phyloP scores from a whole-genome alignment of 139 green algal genomes.

The Gonium pectorale region DNA sequence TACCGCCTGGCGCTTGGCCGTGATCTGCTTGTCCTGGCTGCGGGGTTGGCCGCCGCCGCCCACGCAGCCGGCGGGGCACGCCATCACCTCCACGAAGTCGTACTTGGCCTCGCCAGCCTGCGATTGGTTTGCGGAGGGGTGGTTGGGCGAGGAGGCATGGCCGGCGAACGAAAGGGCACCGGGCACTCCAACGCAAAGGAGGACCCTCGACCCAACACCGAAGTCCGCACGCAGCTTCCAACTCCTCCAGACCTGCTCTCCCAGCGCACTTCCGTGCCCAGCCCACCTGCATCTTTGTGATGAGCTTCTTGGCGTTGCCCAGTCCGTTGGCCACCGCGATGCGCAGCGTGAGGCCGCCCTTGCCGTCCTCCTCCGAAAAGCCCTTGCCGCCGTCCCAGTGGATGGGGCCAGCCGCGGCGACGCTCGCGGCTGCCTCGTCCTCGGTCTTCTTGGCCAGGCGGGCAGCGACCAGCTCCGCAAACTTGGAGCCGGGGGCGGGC shows the following conservation, averaged over 20 bases:
- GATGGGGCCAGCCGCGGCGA: slow-evolving; percentile 27
- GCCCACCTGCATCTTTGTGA: slow-evolving; percentile 56
- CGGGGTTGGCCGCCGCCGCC: slow-evolving; percentile 78
- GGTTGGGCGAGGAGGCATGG: not conserved
- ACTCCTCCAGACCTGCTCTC: too few species aligned
- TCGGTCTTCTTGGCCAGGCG: not conserved
- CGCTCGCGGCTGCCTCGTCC: not conserved
- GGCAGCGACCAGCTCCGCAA: slow-evolving; percentile 7
- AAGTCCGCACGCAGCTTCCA: too few species aligned
- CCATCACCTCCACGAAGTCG: slow-evolving; percentile 79
- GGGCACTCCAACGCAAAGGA: too few species aligned
- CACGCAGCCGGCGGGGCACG: slow-evolving; percentile 74
- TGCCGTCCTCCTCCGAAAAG: not conserved
- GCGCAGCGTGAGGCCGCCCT: slow-evolving; percentile 48
- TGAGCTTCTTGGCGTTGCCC: slow-evolving; percentile 81
- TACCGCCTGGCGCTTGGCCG: slow-evolving; percentile 68
- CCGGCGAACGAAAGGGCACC: too few species aligned
- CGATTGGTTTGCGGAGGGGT: not conserved
- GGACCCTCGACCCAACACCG: too few species aligned
- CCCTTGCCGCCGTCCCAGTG: slow-evolving; percentile 8
- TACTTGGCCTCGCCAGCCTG: slow-evolving; percentile 52
- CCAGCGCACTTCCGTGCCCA: too few species aligned
- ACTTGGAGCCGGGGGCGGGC: slow-evolving; percentile 16
- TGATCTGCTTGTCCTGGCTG: slow-evolving; percentile 64
- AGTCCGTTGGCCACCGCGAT: slow-evolving; percentile 61